These are phyloP conservation scores for Trichoderma asperellum DNA, from an alignment of 2,329 filamentous ascomycete genomes.

Conservation along the genomic window DNA sequence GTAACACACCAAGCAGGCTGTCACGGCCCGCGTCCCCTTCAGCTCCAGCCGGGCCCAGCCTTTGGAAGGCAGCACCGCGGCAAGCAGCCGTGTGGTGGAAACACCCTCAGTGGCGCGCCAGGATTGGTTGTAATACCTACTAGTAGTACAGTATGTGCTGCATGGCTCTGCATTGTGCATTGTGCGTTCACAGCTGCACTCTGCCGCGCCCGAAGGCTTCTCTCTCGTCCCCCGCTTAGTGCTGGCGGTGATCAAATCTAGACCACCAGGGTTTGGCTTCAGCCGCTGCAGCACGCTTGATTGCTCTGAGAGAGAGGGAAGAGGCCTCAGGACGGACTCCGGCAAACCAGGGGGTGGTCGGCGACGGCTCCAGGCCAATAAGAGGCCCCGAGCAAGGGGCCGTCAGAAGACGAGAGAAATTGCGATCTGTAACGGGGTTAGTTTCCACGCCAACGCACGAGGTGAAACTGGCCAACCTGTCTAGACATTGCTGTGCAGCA, in stretches of 20 bases:
- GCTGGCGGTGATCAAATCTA: neutral
- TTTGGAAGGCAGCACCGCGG: neutral
- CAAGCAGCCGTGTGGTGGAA: neutral
- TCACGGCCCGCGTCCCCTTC: neutral
- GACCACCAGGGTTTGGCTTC: neutral
- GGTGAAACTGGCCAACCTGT: constrained; percentile 17
- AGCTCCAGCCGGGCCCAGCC: neutral
- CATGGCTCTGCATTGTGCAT: neutral
- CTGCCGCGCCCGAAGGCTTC: neutral
- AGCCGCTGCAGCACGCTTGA: neutral
- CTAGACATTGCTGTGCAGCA: neutral
- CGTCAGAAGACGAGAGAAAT: neutral
- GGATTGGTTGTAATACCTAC: neutral
- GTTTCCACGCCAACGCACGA: neutral
- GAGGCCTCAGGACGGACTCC: neutral
- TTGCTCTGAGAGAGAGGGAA: neutral
- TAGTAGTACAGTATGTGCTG: neutral
- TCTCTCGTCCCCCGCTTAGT: neutral
- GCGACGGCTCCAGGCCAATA: neutral
- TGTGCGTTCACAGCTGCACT: neutral
- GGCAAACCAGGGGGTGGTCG: neutral
- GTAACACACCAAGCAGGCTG: neutral
- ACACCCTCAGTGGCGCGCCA: neutral
- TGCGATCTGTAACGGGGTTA: neutral
- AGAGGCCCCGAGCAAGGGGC: neutral